Evolutionary conservation across 768 basidiomycete species (phyloP).

Genomic region (Hypholoma sublateritium): DNA sequence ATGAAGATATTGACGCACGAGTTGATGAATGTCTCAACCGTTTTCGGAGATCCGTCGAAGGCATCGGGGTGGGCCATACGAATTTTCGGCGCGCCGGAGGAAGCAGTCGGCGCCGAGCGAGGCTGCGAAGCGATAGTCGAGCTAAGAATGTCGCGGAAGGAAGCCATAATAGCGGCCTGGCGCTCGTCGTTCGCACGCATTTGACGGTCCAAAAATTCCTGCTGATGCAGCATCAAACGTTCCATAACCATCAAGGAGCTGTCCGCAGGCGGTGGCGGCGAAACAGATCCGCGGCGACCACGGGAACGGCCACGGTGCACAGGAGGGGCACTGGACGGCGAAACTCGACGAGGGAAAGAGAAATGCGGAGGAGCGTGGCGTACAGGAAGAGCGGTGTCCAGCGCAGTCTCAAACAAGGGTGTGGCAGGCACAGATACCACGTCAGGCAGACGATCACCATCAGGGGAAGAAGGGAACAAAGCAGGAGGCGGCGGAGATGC

Average conservation of each 20-base stretch:
- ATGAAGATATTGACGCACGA: neutral
- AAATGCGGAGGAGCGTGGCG: too few relatives aligned
- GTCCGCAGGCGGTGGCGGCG: neutral
- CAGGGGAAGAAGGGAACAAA: too few relatives aligned
- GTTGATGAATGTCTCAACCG: neutral
- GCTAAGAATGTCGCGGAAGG: neutral
- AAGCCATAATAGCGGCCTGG: neutral
- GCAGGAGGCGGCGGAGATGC: too few relatives aligned
- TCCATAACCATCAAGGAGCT: neutral
- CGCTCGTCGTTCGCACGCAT: neutral
- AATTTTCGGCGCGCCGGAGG: neutral
- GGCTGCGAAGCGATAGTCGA: neutral
- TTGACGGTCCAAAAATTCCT: neutral
- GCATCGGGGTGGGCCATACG: neutral
- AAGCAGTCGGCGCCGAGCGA: slow-evolving; percentile 13
- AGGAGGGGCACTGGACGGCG: neutral
- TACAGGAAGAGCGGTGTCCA: too few relatives aligned
- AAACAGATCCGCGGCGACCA: neutral
- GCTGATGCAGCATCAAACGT: neutral
- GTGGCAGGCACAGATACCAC: too few relatives aligned
- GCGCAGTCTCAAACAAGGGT: too few relatives aligned
- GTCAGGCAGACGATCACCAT: too few relatives aligned
- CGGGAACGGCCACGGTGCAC: neutral
- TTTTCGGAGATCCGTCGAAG: neutral
- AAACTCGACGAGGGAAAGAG: too few relatives aligned